These are phyloP conservation scores for Hygrocybe coccinea DNA, from an alignment of 768 basidiomycete species.

Conservation along the genomic window DNA sequence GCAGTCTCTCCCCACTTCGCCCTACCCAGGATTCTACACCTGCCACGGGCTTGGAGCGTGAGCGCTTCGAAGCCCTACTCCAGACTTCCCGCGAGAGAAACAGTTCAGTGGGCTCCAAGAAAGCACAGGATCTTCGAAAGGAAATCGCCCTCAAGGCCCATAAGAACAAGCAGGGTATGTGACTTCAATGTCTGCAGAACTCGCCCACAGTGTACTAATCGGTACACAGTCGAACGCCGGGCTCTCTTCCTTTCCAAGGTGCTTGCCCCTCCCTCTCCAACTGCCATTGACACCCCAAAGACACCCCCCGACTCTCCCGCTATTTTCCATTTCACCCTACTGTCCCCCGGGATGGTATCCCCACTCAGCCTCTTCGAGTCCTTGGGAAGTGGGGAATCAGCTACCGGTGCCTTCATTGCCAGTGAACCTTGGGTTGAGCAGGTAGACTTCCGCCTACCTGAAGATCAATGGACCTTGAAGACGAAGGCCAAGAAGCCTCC, in stretches of 20 bases:
- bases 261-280: slow-evolving; percentile 58
- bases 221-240: slow-evolving; percentile 57
- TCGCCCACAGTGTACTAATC: neutral
- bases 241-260: slow-evolving; percentile 73
- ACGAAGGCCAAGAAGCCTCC: slow-evolving; percentile 8
- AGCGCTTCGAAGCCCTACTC: slow-evolving; percentile 61
- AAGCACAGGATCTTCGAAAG: slow-evolving; percentile 58
- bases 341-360: slow-evolving; percentile 62
- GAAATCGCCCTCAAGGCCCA: slow-evolving; percentile 71
- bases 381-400: slow-evolving; percentile 31
- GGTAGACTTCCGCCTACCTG: slow-evolving; percentile 53
- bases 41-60: slow-evolving; percentile 52
- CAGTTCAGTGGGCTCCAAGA: slow-evolving; percentile 40
- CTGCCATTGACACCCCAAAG: slow-evolving; percentile 52
- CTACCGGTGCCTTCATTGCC: slow-evolving; percentile 20
- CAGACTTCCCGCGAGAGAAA: slow-evolving; percentile 57
- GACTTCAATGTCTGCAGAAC: neutral
- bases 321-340: slow-evolving; percentile 63
- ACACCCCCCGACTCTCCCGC: slow-evolving; percentile 68
- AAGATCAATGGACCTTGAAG: slow-evolving; percentile 21
- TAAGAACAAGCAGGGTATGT: slow-evolving; percentile 68
- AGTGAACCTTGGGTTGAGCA: slow-evolving; percentile 59
- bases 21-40: slow-evolving; percentile 31
- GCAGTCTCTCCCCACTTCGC: slow-evolving; percentile 49
- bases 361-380: slow-evolving; percentile 57